phyloP scores from a whole-genome alignment of 164 flowering plant genomes.

The Dillenia suffruticosa region DNA sequence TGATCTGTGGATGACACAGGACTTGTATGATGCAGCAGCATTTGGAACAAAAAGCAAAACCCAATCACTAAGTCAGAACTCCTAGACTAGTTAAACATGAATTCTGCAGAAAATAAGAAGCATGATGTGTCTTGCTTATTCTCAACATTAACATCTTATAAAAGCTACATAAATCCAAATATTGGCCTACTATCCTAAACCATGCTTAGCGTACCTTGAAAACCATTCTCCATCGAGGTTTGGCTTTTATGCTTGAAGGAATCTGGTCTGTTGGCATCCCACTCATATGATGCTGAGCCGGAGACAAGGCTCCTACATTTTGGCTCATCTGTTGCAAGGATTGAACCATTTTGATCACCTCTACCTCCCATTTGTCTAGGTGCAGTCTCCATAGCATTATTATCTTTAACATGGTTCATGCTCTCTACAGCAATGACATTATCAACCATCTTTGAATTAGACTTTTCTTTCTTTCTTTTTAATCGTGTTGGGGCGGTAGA shows the following conservation, averaged over 20 bases:
- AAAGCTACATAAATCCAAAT: background rate
- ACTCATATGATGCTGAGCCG: slow-evolving; percentile 4
- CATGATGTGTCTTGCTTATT: background rate
- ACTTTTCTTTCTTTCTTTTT: slow-evolving; percentile 14
- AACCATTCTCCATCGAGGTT: slow-evolving; percentile 11
- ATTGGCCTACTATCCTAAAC: slow-evolving; percentile 47
- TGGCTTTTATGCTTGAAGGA: slow-evolving; percentile 13
- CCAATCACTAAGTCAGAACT: background rate
- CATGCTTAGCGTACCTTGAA: slow-evolving; percentile 34
- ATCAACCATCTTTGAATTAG: slow-evolving; percentile 13
- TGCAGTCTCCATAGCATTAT: slow-evolving; percentile 5
- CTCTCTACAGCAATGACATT: slow-evolving; percentile 4
- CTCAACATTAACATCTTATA: background rate
- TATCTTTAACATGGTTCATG: background rate
- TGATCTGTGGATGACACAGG: background rate
- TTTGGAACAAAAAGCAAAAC: background rate
- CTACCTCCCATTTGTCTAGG: slow-evolving; percentile 27
- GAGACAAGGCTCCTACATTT: slow-evolving; percentile 8
- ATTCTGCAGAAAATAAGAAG: no score
- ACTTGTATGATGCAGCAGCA: background rate
- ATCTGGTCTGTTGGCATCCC: slow-evolving; percentile 11
- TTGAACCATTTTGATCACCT: slow-evolving; percentile 20
- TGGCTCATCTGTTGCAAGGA: slow-evolving; percentile 26
- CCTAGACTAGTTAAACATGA: background rate
- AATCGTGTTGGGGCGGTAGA: slow-evolving; percentile 7